Percentiles rank a stretch among this genome's conserved stretches.
phyloP scores from a whole-genome alignment of 352 stramenopile species.

The Phytophthora chlamydospora region DNA sequence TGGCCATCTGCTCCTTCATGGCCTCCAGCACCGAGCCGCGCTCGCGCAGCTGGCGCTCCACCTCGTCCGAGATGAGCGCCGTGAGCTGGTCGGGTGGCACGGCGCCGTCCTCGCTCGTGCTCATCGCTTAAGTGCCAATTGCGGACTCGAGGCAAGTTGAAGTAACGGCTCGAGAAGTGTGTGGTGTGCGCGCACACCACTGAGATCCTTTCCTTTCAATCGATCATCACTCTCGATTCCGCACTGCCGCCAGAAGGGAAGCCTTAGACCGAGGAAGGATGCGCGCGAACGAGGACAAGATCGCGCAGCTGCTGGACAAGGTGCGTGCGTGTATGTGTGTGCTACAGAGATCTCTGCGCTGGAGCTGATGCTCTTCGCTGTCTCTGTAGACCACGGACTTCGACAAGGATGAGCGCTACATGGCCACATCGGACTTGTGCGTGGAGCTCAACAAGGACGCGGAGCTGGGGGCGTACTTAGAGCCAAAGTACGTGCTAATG shows the following conservation, averaged over 20 bases:
- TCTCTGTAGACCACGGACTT: constrained; percentile 78
- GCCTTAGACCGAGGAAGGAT: constrained; percentile 47
- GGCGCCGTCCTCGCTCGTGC: constrained; percentile 35
- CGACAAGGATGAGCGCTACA: constrained; percentile 99
- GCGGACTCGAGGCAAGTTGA: constrained; percentile 25
- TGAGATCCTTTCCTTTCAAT: constrained; percentile 16
- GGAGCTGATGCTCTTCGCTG: constrained; percentile 5
- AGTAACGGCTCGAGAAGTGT: constrained; percentile 29
- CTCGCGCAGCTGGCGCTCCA: constrained; percentile 62
- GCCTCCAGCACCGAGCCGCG: constrained; percentile 56
- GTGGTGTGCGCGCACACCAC: constrained; percentile 22
- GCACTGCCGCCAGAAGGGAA: constrained; percentile 10
- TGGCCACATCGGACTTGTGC: constrained; percentile 99
- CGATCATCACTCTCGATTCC: constrained; percentile 16
- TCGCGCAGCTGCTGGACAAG: constrained; percentile 84
- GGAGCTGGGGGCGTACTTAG: constrained; percentile 84
- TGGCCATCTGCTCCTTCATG: constrained; percentile 75
- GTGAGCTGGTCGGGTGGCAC: constrained; percentile 61
- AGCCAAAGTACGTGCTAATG: constrained; percentile 70
- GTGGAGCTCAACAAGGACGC: constrained; percentile 95
- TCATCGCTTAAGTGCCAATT: constrained; percentile 7
- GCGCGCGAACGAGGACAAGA: constrained; percentile 77
- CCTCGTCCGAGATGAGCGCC: constrained; percentile 62
- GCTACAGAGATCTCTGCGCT: background rate
- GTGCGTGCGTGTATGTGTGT: constrained; percentile 25